These are phyloP conservation scores for Pleurotus tuber-regium DNA, from an alignment of 768 basidiomycete species.

Conservation along the genomic window DNA sequence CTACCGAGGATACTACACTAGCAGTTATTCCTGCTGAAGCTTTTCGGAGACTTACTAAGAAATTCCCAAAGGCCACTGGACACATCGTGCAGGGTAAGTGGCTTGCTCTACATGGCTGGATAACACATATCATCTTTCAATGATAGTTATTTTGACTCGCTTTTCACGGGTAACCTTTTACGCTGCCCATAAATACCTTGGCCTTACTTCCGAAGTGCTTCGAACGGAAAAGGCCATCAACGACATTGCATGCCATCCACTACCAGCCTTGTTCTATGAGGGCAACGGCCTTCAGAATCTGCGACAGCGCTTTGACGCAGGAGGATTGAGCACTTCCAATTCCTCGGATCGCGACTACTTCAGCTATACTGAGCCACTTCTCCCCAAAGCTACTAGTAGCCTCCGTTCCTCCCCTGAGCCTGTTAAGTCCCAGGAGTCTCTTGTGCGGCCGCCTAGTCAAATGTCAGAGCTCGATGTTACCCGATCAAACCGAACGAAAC, in stretches of 20 bases:
- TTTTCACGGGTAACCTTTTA: constrained; percentile 98
- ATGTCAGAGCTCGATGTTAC: constrained; percentile 19
- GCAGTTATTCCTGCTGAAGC: constrained; percentile 99
- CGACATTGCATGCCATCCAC: constrained; percentile 92
- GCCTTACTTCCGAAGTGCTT: constrained; percentile 91
- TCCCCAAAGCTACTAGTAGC: constrained; percentile 22
- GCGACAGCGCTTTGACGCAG: constrained; percentile 83
- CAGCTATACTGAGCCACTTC: constrained; percentile 23
- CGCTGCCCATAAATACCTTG: constrained; percentile 95
- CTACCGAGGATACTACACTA: constrained; percentile 89
- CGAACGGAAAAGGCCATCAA: constrained; percentile 98
- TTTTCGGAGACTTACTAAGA: constrained; percentile 89
- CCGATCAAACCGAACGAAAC: neutral
- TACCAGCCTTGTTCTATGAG: constrained; percentile 89
- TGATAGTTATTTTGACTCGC: constrained; percentile 84
- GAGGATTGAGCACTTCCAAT: constrained; percentile 32
- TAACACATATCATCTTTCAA: constrained; percentile 11
- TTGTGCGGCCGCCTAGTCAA: constrained; percentile 28
- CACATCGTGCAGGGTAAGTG: constrained; percentile 87
- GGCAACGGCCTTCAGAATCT: constrained; percentile 87
- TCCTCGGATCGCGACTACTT: constrained; percentile 61
- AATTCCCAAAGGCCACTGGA: constrained; percentile 95
- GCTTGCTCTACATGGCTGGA: neutral
- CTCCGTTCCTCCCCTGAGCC: constrained; percentile 19
- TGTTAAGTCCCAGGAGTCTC: constrained; percentile 20